Conservation (phyloP, 805 yeast genomes). For the Lipomyces yamanashiensis region DNA sequence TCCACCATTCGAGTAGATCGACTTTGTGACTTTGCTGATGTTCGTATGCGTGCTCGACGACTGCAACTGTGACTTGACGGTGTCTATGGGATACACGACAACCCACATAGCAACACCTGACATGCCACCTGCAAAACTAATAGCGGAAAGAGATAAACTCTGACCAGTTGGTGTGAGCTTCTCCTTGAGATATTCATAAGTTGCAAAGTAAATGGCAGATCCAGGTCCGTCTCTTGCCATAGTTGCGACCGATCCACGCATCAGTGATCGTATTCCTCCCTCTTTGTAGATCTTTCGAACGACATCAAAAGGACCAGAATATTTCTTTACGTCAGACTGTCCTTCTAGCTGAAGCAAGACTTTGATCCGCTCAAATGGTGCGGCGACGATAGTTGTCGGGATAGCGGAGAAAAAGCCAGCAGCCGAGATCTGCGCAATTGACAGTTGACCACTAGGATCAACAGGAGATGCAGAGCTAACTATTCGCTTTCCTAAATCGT, state of each 20-base stretch:
- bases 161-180: slow-evolving; percentile 54
- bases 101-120: slow-evolving; percentile 99
- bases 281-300: slow-evolving; percentile 69
- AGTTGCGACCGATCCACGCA: slow-evolving; percentile 90
- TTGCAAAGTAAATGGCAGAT: slow-evolving; percentile 91
- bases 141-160: slow-evolving; percentile 69
- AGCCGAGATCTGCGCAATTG: slow-evolving; percentile 73
- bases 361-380: slow-evolving; percentile 95
- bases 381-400: slow-evolving; percentile 95
- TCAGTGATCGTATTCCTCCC: slow-evolving; percentile 84
- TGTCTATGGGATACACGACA: slow-evolving; percentile 93
- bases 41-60: slow-evolving; percentile 60
- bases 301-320: slow-evolving; percentile 59
- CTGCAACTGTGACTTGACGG: slow-evolving; percentile 84
- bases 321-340: slow-evolving; percentile 47
- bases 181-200: slow-evolving; percentile 81
- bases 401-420: slow-evolving; percentile 95
- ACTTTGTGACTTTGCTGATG: slow-evolving; percentile 66
- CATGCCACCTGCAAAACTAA: slow-evolving; percentile 89
- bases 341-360: slow-evolving; percentile 86
- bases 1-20: slow-evolving; percentile 77
- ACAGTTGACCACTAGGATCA: slow-evolving; percentile 51
- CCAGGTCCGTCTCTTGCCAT: slow-evolving; percentile 98
- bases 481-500: slow-evolving; percentile 84
- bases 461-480: slow-evolving; percentile 52